A percentile compares a stretch with the other conserved stretches of the same genome.
phyloP scores from a whole-genome alignment of 202 grass and related monocot species.

The Dendrocalamus latiflorus region DNA sequence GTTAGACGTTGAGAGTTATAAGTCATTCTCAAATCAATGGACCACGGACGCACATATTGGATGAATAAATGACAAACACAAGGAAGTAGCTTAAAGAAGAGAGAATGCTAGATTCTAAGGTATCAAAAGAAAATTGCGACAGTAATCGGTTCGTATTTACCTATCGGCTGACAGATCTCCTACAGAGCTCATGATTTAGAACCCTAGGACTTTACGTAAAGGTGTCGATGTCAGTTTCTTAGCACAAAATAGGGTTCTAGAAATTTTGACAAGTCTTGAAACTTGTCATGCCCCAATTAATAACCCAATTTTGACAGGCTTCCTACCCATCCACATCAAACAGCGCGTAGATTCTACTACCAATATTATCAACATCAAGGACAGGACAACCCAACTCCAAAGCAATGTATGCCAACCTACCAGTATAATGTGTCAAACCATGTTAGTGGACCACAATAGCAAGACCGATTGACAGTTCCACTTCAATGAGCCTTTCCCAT shows the following conservation, averaged over 20 bases:
- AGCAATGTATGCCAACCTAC: background rate
- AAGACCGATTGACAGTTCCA: background rate
- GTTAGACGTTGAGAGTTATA: too few species aligned
- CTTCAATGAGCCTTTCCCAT: background rate
- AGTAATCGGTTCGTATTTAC: background rate
- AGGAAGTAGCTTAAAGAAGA: background rate
- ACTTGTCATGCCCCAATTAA: background rate
- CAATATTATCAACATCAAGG: background rate
- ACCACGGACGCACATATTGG: background rate
- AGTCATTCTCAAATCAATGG: background rate
- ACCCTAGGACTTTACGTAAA: background rate
- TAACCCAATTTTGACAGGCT: background rate
- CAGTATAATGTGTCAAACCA: background rate
- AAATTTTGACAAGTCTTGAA: background rate
- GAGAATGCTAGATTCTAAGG: background rate
- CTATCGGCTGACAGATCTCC: background rate
- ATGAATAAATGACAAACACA: background rate
- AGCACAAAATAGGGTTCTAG: background rate
- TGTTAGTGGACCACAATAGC: background rate
- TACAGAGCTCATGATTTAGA: background rate
- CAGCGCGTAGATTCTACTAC: background rate
- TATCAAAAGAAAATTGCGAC: background rate
- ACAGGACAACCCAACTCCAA: background rate
- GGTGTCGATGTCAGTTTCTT: background rate
- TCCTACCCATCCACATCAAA: slow-evolving; percentile 22